Base-by-base conservation (phyloP, 306 rosid genomes). In the Arachis hypogaea region DNA sequence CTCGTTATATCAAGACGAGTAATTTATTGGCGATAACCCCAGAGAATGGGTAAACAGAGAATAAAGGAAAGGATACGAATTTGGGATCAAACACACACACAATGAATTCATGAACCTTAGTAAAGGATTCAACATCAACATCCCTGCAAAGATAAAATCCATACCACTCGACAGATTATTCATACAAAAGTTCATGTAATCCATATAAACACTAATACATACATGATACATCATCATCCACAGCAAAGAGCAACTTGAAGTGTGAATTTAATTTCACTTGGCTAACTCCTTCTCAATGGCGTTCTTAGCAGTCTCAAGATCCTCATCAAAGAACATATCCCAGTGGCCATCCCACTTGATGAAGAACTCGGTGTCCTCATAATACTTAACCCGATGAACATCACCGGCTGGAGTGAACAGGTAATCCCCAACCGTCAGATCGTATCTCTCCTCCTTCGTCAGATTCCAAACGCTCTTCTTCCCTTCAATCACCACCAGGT, bases 301-400 rank as follows among this genome's bases (percentile, higher is more conserved):
- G 2, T 30, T 72, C 43, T 82, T 75, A 0, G 89, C 96, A 73
- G 90, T 18, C 1, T 82, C 77, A 49, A 90, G 84, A 75, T 90
- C 97, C 75, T 93, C 97, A 10, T 90, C 96, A 63, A 93, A 90
- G 80, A 93, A 87, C 92, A 90, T 84, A 45, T 93, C 97, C 98
- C 97, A 93, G 2, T 86, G 87, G 0, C 98, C 97, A 79, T 93
- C 98, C 98, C 98, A 93, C 75, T 85, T 93, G 63, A 93, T 93
- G 78, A 93, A 93, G 22, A 93, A 93, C 77, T 90, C 82, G 4
- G 98, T 90, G 9, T 89, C 97, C 45, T 86, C 96, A 2, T 87
- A 56, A 66, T 90, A 93, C 76, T 84, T 85, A 6, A 93, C 98
- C 40, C 97, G 73, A 44, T 93, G 98, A 55, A 90, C 93, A 77